Evolutionary conservation across 352 stramenopile genomes (phyloP).

Genomic region (Blastocystis sp.): DNA sequence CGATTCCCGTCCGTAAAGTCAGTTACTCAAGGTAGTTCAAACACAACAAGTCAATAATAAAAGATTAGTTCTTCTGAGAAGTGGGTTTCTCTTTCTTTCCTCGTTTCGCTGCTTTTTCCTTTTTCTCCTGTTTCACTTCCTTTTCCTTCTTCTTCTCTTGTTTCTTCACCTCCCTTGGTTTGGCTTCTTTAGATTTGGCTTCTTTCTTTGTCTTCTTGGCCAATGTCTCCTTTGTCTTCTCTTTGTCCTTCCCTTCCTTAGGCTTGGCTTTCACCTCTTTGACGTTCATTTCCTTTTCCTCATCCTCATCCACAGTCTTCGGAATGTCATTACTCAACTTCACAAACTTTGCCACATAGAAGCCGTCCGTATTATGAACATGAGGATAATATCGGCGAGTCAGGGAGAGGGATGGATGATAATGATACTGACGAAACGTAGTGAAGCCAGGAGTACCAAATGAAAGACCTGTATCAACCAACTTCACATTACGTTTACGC

Average conservation of each 20-base stretch:
- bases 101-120: constrained; percentile 44
- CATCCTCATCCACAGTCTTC: constrained; percentile 69
- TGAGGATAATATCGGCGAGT: constrained; percentile 97
- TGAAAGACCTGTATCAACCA: constrained; percentile 87
- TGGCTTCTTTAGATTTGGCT: constrained; percentile 60
- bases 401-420: constrained; percentile 88
- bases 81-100: too few relatives aligned
- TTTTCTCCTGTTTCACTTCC: not conserved
- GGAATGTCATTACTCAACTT: constrained; percentile 87
- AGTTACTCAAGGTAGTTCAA: too few relatives aligned
- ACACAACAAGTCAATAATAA: too few relatives aligned
- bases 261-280: constrained; percentile 71
- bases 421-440: constrained; percentile 82
- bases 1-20: too few relatives aligned
- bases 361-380: constrained; percentile 99
- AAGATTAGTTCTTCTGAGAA: too few relatives aligned
- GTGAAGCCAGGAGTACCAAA: constrained; percentile 83
- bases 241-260: constrained; percentile 73
- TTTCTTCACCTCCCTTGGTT: constrained; percentile 63
- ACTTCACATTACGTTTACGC: constrained; percentile 90
- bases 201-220: constrained; percentile 65
- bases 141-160: constrained; percentile 61
- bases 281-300: constrained; percentile 70
- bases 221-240: constrained; percentile 74
- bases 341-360: constrained; percentile 98